Base-by-base conservation (phyloP, 768 basidiomycete species). In the Tricholomella constricta region DNA sequence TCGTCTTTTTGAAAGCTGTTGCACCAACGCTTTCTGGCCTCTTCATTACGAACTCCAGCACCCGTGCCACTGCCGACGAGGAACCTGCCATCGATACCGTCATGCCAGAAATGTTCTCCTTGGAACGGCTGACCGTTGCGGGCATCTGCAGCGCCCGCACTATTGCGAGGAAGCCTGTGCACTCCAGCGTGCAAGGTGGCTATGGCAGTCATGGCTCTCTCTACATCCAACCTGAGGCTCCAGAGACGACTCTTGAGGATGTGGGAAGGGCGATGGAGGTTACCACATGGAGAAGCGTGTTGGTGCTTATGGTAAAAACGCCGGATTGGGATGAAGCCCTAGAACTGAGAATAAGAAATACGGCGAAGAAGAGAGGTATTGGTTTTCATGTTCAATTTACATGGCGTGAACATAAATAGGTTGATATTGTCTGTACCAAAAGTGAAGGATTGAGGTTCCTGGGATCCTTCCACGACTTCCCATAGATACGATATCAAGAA, bases 21-120 rank as follows among this genome's bases (percentile, higher is more conserved):
- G 36, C 51, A n/a, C 45, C 45, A 15, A 52, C 51, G 4, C 34
- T 52, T 22, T 38, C 37, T 14, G 3, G 22, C 29, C 51, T 46
- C 36, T 20, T 37, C n/a, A 36, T 41, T 8, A 15, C 23, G 4
- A n/a, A 36, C 14, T 52, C 36, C 22, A 34, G 11, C 43, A 8
- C 17, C 10, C 37, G 45, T 12, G 37, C 10, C 22, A 27, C 20
- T 3, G 37, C 11, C 2, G 38, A 35, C 12, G 45, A 52, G 29
- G 51, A 52, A 19, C 37, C 32, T 37, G 51, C 51, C 19, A 46
- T 52, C 25, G 51, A 52, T 14, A 45, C 45, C 31, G 45, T 45
- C 4, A 46, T 52, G 14, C 44, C 51, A 1, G 14, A 14, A 14
- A 46, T 52, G 51, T 6, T 7, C 14, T 15, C 26, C 23, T 36